Conservation (phyloP, 768 basidiomycete genomes). For the Leccinellum rugosiceps region DNA sequence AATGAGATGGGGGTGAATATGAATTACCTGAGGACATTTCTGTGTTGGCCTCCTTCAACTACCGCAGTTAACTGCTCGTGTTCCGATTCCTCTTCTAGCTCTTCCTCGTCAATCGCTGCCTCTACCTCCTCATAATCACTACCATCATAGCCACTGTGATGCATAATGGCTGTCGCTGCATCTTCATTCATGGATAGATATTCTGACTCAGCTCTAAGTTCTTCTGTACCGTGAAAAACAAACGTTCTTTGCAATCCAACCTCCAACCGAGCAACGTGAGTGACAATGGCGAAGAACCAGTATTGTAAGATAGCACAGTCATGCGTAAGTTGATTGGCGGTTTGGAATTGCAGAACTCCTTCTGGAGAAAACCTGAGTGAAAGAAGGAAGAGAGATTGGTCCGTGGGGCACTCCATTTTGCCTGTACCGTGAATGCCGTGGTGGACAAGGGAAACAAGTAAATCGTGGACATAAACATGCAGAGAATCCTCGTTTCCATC, state of each 20-base stretch:
- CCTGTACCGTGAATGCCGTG: neutral
- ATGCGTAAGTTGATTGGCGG: neutral
- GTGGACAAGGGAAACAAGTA: neutral
- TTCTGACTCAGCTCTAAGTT: no score
- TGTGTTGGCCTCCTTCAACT: no score
- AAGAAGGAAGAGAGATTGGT: neutral
- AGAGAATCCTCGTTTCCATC: neutral
- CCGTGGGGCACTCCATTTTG: slow-evolving; percentile 4
- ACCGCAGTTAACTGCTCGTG: no score
- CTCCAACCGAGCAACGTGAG: neutral
- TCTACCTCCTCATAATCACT: no score
- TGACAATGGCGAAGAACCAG: neutral
- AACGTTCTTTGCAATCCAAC: neutral
- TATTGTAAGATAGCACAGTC: neutral
- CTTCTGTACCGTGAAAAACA: neutral
- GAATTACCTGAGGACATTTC: no score
- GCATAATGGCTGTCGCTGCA: no score
- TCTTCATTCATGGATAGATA: no score
- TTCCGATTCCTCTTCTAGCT: no score
- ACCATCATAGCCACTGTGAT: no score
- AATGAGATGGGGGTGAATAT: no score
- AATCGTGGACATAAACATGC: neutral
- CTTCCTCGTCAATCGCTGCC: no score
- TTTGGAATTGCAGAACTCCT: neutral
- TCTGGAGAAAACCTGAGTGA: neutral